phyloP scores from a whole-genome alignment of 2,329 filamentous ascomycete genomes.

The Venturia oleaginea region DNA sequence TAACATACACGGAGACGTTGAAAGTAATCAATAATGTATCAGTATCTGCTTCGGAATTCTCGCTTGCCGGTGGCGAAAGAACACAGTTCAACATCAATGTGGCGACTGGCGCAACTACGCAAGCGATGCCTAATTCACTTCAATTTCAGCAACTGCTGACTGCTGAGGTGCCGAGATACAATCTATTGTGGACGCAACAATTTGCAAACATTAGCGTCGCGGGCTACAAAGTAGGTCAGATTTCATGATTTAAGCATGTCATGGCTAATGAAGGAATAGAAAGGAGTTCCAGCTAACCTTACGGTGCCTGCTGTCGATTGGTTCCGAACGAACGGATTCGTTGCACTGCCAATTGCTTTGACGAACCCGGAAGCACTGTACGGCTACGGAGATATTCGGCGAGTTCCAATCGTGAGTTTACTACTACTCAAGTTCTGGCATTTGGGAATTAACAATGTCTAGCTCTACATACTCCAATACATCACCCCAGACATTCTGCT shows the following conservation, averaged over 20 bases:
- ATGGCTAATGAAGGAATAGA: conserved; percentile 19
- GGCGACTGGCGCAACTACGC: conserved; percentile 22
- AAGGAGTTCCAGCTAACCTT: conserved; percentile 27
- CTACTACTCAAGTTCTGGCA: not conserved
- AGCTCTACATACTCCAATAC: conserved; percentile 32
- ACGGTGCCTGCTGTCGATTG: conserved; percentile 27
- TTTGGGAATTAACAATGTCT: conserved; percentile 19
- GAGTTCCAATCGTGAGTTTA: conserved; percentile 29
- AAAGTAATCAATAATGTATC: conserved; percentile 27
- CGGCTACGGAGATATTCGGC: conserved; percentile 29
- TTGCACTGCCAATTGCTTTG: conserved; percentile 25
- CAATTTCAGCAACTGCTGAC: conserved; percentile 21
- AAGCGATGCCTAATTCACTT: conserved; percentile 19
- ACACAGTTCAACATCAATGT: conserved; percentile 27
- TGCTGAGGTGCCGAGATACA: conserved; percentile 28
- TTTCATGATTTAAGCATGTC: conserved; percentile 17
- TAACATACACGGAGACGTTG: conserved; percentile 26
- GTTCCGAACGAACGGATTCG: conserved; percentile 29
- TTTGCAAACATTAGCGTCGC: conserved; percentile 25
- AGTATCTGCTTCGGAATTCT: conserved; percentile 25
- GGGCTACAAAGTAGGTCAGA: conserved; percentile 26
- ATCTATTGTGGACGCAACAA: conserved; percentile 24
- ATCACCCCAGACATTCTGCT: conserved; percentile 30
- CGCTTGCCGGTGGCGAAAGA: conserved; percentile 23
- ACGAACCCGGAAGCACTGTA: conserved; percentile 29